A percentile compares a stretch with the other conserved stretches of the same genome.
Evolutionary conservation across 305 asterid genomes (phyloP).

Genomic region (Solanum hybrid): DNA sequence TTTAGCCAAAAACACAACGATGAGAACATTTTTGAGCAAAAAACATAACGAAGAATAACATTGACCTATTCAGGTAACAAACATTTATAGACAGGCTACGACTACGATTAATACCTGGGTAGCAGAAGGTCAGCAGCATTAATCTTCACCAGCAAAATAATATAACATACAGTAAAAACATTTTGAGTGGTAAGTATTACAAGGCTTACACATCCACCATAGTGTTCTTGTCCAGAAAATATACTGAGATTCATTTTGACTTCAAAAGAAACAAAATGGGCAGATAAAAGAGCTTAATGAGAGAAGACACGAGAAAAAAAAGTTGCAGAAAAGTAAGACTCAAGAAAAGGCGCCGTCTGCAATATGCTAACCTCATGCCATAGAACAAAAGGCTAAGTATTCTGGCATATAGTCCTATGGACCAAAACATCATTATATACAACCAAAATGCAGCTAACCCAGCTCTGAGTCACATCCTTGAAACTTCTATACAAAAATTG

Average conservation of each 20-base stretch:
- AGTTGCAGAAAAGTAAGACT: too few species aligned
- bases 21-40: not conserved
- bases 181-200: not conserved
- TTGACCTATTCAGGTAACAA: not conserved
- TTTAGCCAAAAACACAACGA: not conserved
- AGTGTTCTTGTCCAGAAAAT: not conserved
- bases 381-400: not conserved
- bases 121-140: not conserved
- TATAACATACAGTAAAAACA: not conserved
- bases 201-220: not conserved
- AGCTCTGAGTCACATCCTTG: not conserved
- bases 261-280: not conserved
- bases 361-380: not conserved
- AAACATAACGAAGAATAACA: not conserved
- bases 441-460: not conserved
- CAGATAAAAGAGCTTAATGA: not conserved
- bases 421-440: not conserved
- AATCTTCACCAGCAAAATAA: not conserved
- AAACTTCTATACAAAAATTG: conserved; percentile 2
- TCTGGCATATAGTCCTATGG: not conserved
- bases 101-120: not conserved
- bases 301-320: not conserved
- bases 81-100: not conserved
- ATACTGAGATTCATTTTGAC: not conserved
- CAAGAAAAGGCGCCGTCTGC: not conserved